A percentile compares a stretch with the other conserved stretches of the same genome.
phyloP scores from a whole-genome alignment of 257 asterid genomes.

The Henckelia pumila region DNA sequence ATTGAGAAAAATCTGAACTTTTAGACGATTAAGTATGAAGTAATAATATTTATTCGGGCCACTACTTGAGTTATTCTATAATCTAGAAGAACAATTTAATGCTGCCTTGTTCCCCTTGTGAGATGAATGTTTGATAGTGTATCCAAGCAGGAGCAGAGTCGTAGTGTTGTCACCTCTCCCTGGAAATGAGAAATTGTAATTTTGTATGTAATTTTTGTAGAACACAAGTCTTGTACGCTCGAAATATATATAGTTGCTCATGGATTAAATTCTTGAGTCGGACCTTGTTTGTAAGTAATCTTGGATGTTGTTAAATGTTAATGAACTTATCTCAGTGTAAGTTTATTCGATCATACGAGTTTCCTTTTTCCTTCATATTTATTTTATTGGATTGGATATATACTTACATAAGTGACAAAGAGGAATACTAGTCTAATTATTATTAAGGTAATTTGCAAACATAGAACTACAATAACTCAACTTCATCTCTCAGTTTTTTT shows the following conservation, averaged over 20 bases:
- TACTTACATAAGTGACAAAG: neutral
- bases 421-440: neutral
- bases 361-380: neutral
- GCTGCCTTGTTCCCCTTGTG: neutral
- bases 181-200: neutral
- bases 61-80: no score
- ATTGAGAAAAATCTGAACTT: no score
- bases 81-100: no score
- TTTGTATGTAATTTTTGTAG: no score
- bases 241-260: neutral
- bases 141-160: neutral
- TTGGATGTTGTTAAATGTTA: neutral
- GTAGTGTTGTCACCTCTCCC: neutral
- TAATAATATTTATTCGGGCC: neutral
- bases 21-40: neutral
- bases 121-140: neutral
- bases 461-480: neutral
- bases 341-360: neutral
- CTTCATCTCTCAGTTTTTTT: slow-evolving; percentile 9
- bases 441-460: neutral
- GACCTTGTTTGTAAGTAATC: neutral
- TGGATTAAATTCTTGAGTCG: neutral
- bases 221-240: neutral
- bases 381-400: neutral
- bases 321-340: neutral